These are phyloP conservation scores for Nigrospora osmanthi DNA, from an alignment of 2,329 filamentous ascomycete genomes.

Conservation along the genomic window DNA sequence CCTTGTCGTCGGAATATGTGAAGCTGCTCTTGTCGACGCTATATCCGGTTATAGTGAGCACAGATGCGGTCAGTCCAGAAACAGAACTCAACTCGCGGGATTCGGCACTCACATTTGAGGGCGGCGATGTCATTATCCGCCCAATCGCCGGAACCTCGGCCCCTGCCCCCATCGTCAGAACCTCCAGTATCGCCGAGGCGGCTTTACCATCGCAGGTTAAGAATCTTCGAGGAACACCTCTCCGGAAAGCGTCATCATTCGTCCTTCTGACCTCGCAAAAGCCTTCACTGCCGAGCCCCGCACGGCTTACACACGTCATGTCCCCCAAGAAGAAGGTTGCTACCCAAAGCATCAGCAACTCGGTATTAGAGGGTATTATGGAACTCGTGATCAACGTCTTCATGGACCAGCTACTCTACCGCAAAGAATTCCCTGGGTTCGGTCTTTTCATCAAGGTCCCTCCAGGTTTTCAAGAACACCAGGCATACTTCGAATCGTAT, in stretches of 20 bases:
- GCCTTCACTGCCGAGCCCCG: conserved; percentile 48
- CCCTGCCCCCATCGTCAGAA: conserved; percentile 65
- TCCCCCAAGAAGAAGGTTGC: conserved; percentile 47
- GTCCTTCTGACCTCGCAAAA: conserved; percentile 73
- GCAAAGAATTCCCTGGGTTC: conserved; percentile 88
- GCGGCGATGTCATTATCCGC: conserved; percentile 75
- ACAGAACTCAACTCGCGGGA: conserved; percentile 81
- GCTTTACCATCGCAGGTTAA: conserved; percentile 29
- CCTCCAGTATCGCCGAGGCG: conserved; percentile 48
- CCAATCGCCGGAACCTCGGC: conserved; percentile 56
- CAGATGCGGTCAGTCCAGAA: conserved; percentile 74
- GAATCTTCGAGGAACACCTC: conserved; percentile 45
- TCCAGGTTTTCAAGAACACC: conserved; percentile 87
- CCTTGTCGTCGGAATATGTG: conserved; percentile 71
- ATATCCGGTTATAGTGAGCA: conserved; percentile 82
- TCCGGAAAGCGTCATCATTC: conserved; percentile 83
- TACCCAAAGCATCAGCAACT: conserved; percentile 51
- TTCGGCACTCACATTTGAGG: conserved; percentile 75
- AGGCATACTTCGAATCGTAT: conserved; percentile 92
- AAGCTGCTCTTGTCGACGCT: conserved; percentile 71
- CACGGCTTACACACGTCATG: conserved; percentile 56
- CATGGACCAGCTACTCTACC: conserved; percentile 72
- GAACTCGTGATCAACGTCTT: conserved; percentile 76
- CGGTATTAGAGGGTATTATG: conserved; percentile 67
- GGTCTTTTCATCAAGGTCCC: conserved; percentile 81